Evolutionary conservation across 208 protist species (phyloP), one percentile per base, ranked within the genome.

Genomic region (Trypanosoma lewisi): DNA sequence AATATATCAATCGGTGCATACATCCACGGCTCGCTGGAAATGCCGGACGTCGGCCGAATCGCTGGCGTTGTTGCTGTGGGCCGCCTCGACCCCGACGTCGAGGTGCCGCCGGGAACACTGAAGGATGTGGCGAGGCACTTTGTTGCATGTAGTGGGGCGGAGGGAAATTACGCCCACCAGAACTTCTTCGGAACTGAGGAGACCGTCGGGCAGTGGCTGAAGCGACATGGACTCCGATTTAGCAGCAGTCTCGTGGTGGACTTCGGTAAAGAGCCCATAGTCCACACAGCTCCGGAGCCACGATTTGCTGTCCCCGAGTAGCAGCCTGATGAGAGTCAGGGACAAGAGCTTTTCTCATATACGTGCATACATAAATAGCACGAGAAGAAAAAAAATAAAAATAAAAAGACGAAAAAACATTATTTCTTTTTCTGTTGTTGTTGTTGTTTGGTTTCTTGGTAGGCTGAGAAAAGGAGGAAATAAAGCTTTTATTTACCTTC

Each of bases 201-300:
- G 73, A 86, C 85, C n/a, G 78, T 93, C 16, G 82, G 81, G 23
- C 73, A 93, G 67, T 96, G 90, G 87, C 66, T 96, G 36, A 91
- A 85, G 77, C 75, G 77, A 27, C 84, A 90, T 65, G 65, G 77
- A 34, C 61, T 93, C 11, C 78, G 78, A 56, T 92, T 96, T 42
- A 83, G 71, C 69, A 79, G 74, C 60, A 89, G 82, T 63, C 57
- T 93, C 0, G 90, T 93, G 72, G 57, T 89, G 69, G 83, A 92
- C 74, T 96, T 93, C 50, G 90, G 85, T 23, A 94, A 96, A 70
- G 85, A 93, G 57, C 86, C 89, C n/a, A 74, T 96, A 31, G 34
- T 77, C 47, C 80, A 91, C 78, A 77, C 70, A 0, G 79, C 83
- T 9, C 73, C 78, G 17, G 55, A 65, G 33, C 67, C 49, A 1